Evolutionary conservation across 768 basidiomycete species (phyloP), one percentile per base, ranked within the genome.

Genomic region (Macrolepiota albuminosa): DNA sequence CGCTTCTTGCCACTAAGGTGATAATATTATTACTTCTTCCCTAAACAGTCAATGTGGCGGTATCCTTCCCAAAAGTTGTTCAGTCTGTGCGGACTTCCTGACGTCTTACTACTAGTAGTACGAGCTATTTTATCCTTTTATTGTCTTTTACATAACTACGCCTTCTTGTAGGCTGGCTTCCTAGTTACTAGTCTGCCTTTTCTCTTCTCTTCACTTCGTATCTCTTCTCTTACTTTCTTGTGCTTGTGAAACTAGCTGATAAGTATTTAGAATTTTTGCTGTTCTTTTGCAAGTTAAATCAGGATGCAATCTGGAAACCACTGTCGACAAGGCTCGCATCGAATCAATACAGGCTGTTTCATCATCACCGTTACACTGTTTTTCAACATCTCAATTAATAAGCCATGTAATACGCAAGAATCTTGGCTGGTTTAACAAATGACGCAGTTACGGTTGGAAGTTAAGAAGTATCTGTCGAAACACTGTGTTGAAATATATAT

Each of bases 61-160:
- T 61, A 29, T 52, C 60, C 54, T 60, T 46, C 53, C 6, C 37
- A 37, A 61, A 83, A 85, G 87, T 11, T 88, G 87, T 2, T 87
- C 85, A 4, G 87, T 89, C 52, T 89, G 88, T 64, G 88, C 89
- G 86, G 87, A 89, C 67, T 73, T 88, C 7, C 71, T 88, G 53
- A 87, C 85, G 1, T 76, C 84, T 0, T 83, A 86, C 60, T 86
- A 85, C 83, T 56, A 64, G 78, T 83, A 86, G 59, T 86, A 85
- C 83, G 56, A 64, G 78, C 47, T 59, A 31, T 16, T 57, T 43
- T n/a, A 11, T 6, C 31, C 48, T 49, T n/a, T 26, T 9, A 29
- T n/a, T n/a, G 14, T 31, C 48, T 49, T n/a, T 26, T 9, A 29
- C 16, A 37, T 47, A 34, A 13, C 26, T 1, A 57, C 36, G 39